These are phyloP conservation scores for Exophiala spinifera DNA, from an alignment of 2,329 filamentous ascomycete species.

Conservation along the genomic window DNA sequence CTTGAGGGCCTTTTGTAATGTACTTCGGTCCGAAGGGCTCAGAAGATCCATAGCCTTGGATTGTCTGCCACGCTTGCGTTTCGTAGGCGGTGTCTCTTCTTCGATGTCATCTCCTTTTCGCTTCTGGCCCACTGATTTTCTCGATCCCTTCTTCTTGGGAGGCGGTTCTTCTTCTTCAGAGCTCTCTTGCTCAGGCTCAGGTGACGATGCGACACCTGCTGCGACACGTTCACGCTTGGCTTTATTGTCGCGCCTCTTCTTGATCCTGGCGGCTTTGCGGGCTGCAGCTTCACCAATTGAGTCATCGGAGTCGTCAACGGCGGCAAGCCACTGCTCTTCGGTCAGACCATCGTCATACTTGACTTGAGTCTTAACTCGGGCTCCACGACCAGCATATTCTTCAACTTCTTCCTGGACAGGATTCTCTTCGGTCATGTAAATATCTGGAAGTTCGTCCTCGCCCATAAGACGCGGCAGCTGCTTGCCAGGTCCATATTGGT, in stretches of 20 bases:
- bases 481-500: conserved; percentile 69
- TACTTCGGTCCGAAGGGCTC: conserved; percentile 65
- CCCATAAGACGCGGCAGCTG: conserved; percentile 74
- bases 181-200: conserved; percentile 73
- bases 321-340: conserved; percentile 98
- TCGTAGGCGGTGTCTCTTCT: conserved; percentile 72
- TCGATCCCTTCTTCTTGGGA: conserved; percentile 67
- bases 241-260: conserved; percentile 74
- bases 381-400: conserved; percentile 79
- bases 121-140: conserved; percentile 77
- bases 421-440: conserved; percentile 85
- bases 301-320: conserved; percentile 95
- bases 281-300: conserved; percentile 88
- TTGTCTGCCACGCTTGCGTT: conserved; percentile 70
- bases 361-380: conserved; percentile 89
- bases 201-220: conserved; percentile 63
- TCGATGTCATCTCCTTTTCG: conserved; percentile 78
- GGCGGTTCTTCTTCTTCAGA: conserved; percentile 55
- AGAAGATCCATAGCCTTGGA: conserved; percentile 62
- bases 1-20: conserved; percentile 77
- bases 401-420: conserved; percentile 71
- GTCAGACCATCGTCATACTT: conserved; percentile 96
- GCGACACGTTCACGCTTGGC: conserved; percentile 54
- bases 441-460: conserved; percentile 86
- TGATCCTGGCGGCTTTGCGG: conserved; percentile 80